Conservation (phyloP, 805 yeast genomes). For the Kazachstania kunashirensis region DNA sequence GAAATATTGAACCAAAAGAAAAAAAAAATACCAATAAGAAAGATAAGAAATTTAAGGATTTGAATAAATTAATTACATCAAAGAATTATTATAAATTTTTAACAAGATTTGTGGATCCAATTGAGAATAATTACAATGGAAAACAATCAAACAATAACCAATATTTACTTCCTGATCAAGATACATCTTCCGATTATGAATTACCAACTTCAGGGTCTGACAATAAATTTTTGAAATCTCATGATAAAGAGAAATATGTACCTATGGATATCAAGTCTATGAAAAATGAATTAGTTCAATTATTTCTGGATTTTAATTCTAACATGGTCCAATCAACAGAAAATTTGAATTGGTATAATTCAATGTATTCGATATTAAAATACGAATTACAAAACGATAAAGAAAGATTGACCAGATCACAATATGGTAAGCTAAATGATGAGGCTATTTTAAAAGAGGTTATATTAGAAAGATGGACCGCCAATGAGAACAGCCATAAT, state of each 20-base stretch:
- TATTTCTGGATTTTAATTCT: constrained; percentile 5
- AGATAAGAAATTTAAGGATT: constrained; percentile 7
- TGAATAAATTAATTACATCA: constrained; percentile 19
- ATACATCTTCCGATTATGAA: constrained; percentile 21
- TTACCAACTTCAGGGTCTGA: constrained; percentile 6
- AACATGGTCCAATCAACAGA: constrained; percentile 12
- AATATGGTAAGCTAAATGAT: constrained; percentile 25
- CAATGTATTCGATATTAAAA: constrained; percentile 23
- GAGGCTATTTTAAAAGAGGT: constrained; percentile 26
- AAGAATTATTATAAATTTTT: constrained; percentile 20
- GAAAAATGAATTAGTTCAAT: constrained; percentile 7
- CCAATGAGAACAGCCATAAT: background rate
- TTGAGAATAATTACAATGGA: background rate
- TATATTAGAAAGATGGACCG: constrained; percentile 10
- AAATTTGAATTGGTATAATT: constrained; percentile 21
- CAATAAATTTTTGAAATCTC: background rate
- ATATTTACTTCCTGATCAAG: constrained; percentile 20
- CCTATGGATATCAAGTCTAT: constrained; percentile 1
- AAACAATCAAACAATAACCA: constrained; percentile 7
- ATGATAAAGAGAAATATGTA: constrained; percentile 4
- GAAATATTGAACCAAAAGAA: background rate
- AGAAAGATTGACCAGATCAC: constrained; percentile 29
- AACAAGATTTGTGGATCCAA: constrained; percentile 9
- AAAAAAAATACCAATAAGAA: background rate
- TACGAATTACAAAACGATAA: constrained; percentile 17